Evolutionary conservation across 2,329 filamentous ascomycete species (phyloP), one percentile per base, ranked within the genome.

Genomic region (Paradendryphiella salina): DNA sequence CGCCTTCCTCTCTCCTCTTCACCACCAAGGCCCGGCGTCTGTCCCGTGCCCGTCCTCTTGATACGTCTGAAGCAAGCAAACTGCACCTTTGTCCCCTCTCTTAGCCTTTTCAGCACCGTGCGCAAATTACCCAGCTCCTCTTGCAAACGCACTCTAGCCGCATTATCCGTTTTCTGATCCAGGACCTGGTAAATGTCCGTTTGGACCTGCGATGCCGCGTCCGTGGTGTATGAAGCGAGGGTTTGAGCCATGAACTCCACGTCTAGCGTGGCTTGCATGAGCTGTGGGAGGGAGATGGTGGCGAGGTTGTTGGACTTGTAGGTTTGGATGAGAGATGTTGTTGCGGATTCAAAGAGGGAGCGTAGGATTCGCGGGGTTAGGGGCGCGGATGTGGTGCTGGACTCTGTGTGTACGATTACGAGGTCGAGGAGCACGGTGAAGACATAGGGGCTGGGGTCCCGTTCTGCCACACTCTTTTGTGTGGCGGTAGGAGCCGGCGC

Each of bases 191-290:
- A 99, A 39, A 99, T 93, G 71, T 92, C 85, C 62, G 88, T 88
- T 76, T 97, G 94, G 11, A 89, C 81, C 69, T 92, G 85, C 6
- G 85, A 85, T 3, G 91, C 90, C 42, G 85, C 82, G 50, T 96
- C 88, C 0, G 90, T 94, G 0, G 90, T 94, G 73, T 95, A 99
- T 61, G 92, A 87, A 54, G 84, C 89, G 28, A 99, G 81, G 4
- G 93, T 96, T 77, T 99, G 94, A 0, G 92, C 90, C 50, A 97
- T 86, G 69, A 99, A 97, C 74, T 99, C 94, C 1, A 96, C 92
- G 67, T 99, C 94, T 1, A 99, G 83, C 0, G 94, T 99, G 1
- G 95, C 95, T 75, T 99, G 95, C 86, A 97, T 96, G 42, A 99
- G 82, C 5, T 89, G 87, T 4, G 87, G 80, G 0, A 99, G 84